Percentiles rank a stretch among this genome's conserved stretches.
These are phyloP conservation scores for Starmerella bacillaris DNA, from an alignment of 805 yeast species.

Conservation along the genomic window DNA sequence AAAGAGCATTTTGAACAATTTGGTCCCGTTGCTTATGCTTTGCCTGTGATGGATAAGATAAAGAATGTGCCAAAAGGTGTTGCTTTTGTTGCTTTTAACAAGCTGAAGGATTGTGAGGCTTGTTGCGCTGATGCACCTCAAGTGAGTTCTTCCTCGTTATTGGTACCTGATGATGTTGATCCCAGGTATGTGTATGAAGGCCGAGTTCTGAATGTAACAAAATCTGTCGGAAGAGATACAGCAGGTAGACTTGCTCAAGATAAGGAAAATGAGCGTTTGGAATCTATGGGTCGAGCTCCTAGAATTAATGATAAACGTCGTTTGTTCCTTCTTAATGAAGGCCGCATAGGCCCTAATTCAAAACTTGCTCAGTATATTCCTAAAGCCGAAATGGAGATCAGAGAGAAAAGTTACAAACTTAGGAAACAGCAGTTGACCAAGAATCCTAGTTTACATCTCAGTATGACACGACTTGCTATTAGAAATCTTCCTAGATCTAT, in stretches of 20 bases:
- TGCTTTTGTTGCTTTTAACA: constrained; percentile 75
- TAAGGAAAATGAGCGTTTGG: constrained; percentile 55
- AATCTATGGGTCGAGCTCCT: constrained; percentile 61
- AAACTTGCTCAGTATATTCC: constrained; percentile 55
- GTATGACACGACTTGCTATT: constrained; percentile 87
- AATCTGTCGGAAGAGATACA: constrained; percentile 72
- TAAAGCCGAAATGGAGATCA: constrained; percentile 58
- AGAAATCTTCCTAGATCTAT: constrained; percentile 86
- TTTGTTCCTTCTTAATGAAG: constrained; percentile 76
- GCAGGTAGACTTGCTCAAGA: constrained; percentile 60
- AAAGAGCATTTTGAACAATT: constrained; percentile 63
- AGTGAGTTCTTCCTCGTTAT: constrained; percentile 41
- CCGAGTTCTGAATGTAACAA: constrained; percentile 63
- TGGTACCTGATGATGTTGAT: constrained; percentile 83
- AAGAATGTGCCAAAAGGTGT: constrained; percentile 85
- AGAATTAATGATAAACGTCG: constrained; percentile 70
- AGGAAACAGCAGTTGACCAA: constrained; percentile 80
- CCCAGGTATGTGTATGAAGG: constrained; percentile 81
- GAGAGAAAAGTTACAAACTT: constrained; percentile 72
- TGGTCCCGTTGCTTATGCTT: constrained; percentile 80
- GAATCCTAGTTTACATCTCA: constrained; percentile 78
- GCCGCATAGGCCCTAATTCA: constrained; percentile 67
- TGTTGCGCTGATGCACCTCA: constrained; percentile 71
- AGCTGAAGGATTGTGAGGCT: constrained; percentile 40
- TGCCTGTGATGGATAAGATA: constrained; percentile 74